Percentiles rank a stretch among this genome's conserved stretches.
Evolutionary conservation across 169 alveolate genomes (phyloP).

Genomic region (Plasmodium cynomolgi): DNA sequence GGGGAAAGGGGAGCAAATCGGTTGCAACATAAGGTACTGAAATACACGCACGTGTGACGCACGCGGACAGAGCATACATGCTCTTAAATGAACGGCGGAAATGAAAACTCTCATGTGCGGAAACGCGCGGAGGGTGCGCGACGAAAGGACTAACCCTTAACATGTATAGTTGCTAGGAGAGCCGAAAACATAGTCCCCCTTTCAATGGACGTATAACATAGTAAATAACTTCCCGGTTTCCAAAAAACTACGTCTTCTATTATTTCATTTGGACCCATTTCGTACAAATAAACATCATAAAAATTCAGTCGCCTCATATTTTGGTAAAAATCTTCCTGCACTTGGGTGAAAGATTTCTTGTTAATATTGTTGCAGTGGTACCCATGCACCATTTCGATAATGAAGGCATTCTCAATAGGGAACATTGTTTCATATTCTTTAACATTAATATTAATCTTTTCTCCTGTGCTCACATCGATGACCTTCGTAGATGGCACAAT

Average conservation of each 20-base stretch:
- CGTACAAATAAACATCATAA: slow-evolving; percentile 36
- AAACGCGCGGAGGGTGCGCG: not conserved
- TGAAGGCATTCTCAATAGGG: slow-evolving; percentile 64
- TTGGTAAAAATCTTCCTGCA: slow-evolving; percentile 47
- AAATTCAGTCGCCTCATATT: slow-evolving; percentile 26
- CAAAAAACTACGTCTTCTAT: slow-evolving; percentile 27
- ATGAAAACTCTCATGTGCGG: not conserved
- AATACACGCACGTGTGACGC: not conserved
- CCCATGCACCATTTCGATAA: slow-evolving; percentile 18
- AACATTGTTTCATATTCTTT: slow-evolving; percentile 22
- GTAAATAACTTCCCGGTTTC: slow-evolving; percentile 47
- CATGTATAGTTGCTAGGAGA: slow-evolving; percentile 26
- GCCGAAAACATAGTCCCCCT: slow-evolving; percentile 17
- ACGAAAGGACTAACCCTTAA: slow-evolving; percentile 19
- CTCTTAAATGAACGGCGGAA: not conserved
- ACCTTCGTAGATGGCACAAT: not conserved
- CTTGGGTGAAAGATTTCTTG: slow-evolving; percentile 27
- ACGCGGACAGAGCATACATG: not conserved
- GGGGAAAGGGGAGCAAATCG: not conserved
- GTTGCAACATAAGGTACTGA: not conserved
- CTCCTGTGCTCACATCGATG: slow-evolving; percentile 23
- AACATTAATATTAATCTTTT: not conserved
- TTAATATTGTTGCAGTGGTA: slow-evolving; percentile 53
- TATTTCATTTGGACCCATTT: slow-evolving; percentile 11
- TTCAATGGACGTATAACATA: slow-evolving; percentile 60